Evolutionary conservation across 2,329 filamentous ascomycete species (phyloP), one percentile per base, ranked within the genome.

Genomic region (Stagonosporopsis tanaceti): DNA sequence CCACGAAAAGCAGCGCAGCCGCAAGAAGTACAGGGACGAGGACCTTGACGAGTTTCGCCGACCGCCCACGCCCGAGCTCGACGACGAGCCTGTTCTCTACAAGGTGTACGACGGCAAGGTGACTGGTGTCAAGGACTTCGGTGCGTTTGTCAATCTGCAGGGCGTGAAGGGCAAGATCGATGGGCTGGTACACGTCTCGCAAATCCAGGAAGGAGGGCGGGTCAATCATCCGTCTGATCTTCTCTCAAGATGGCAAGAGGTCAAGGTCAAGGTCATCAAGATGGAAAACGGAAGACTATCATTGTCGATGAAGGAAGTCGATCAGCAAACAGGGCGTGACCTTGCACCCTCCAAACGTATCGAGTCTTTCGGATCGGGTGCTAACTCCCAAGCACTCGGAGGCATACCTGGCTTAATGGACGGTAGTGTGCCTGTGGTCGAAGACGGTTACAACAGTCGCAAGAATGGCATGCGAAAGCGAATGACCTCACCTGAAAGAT

Each of bases 261-360:
- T 99, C 51, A 96, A 95, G 75, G 92, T 98, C 67, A 99, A 99
- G 76, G 89, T 99, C 24, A 82, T 90, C 69, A 97, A 91, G 71
- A 88, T 97, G 50, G 91, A 98, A 70, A 89, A 90, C 4, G 87
- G 82, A 50, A 85, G 91, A 27, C 89, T 98, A 68, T 93, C 93
- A 0, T 79, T 99, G 6, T 97, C 93, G 0, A 97, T 99, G 93
- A 97, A 97, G 72, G 94, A 97, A 60, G 93, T 97, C 15, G 94
- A 99, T 67, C 95, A 99, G 75, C 84, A 86, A 28, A 93, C 91
- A 3, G 95, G 95, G 6, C 85, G 87, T 70, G 95, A 99, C 70
- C 79, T 97, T 37, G 87, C 89, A 28, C 92, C 93, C 0, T 88
- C 93, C 62, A 85, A 85, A 57, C 84, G 90, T 44, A 86, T 98